Percentiles rank a stretch among this genome's conserved stretches.
phyloP scores from a whole-genome alignment of 2,329 filamentous ascomycete species.

The Fusarium scirpi region DNA sequence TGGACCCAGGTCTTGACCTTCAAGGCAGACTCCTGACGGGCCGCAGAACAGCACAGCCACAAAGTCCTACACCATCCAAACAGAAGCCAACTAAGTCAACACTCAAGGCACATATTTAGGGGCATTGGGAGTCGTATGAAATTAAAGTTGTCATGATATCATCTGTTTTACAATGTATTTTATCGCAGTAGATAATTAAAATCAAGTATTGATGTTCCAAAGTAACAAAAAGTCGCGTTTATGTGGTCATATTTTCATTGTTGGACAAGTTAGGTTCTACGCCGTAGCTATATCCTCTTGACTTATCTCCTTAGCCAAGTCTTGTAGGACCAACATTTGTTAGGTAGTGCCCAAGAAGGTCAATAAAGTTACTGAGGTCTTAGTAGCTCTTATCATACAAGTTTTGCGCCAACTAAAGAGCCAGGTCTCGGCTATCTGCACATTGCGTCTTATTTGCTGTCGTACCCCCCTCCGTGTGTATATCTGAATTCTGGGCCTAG shows the following conservation, averaged over 20 bases:
- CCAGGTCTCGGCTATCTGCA: slow-evolving; percentile 2
- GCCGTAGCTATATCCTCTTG: neutral
- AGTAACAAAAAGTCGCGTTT: neutral
- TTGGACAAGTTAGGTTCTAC: neutral
- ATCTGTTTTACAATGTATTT: neutral
- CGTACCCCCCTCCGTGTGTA: slow-evolving; percentile 1
- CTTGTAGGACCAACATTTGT: neutral
- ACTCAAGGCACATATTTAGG: neutral
- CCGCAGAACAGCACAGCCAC: neutral
- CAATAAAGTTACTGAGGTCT: neutral
- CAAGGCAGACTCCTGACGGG: slow-evolving; percentile 14
- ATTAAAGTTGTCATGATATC: neutral
- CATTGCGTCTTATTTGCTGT: neutral
- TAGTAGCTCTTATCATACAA: neutral
- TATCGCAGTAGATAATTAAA: neutral
- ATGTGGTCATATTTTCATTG: neutral
- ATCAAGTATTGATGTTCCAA: neutral
- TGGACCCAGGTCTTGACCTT: slow-evolving; percentile 14
- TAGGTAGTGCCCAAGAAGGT: neutral
- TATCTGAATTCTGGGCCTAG: neutral
- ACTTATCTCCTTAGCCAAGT: neutral
- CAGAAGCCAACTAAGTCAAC: neutral
- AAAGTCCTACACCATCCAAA: neutral
- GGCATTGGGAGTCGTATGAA: neutral
- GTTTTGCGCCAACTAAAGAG: neutral